Conservation (phyloP, 106 monocot genomes). For the Dendrobium huoshanense region DNA sequence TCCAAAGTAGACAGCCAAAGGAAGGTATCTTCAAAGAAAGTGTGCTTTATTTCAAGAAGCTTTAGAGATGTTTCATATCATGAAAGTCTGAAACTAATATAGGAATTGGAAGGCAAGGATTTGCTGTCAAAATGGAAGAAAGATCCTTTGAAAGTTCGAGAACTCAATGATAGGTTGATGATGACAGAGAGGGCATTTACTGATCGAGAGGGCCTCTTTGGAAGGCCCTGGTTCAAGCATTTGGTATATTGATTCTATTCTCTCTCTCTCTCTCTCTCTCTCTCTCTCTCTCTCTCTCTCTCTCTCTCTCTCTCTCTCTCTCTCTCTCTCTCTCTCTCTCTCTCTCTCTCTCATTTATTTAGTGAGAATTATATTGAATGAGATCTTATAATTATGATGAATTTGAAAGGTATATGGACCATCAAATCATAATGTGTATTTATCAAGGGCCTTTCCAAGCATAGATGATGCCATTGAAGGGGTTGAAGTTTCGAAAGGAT, state of each 20-base stretch:
- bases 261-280: too few species aligned
- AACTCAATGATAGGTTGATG: slow-evolving; percentile 69
- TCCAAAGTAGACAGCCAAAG: slow-evolving; percentile 32
- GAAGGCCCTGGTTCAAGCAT: slow-evolving; percentile 71
- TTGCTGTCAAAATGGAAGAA: slow-evolving; percentile 28
- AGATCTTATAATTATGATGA: background rate
- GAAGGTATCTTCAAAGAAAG: slow-evolving; percentile 30
- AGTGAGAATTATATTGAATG: too few species aligned
- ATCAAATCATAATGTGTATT: slow-evolving; percentile 33
- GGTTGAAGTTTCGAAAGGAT: slow-evolving; percentile 22
- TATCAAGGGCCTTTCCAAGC: slow-evolving; percentile 46
- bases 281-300: too few species aligned
- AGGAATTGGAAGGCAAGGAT: slow-evolving; percentile 37
- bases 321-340: too few species aligned
- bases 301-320: too few species aligned
- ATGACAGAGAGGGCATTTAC: slow-evolving; percentile 77
- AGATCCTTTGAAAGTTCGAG: slow-evolving; percentile 34
- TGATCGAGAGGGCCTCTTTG: slow-evolving; percentile 47
- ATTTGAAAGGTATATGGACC: slow-evolving; percentile 47
- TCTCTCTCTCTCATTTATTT: too few species aligned
- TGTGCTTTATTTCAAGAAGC: too few species aligned
- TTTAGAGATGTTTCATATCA: background rate
- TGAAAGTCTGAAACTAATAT: background rate
- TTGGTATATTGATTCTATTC: slow-evolving; percentile 23
- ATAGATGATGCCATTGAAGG: slow-evolving; percentile 39